A percentile compares a stretch with the other conserved stretches of the same genome.
Evolutionary conservation across 306 rosid genomes (phyloP).

Genomic region (Quercus bicolor): DNA sequence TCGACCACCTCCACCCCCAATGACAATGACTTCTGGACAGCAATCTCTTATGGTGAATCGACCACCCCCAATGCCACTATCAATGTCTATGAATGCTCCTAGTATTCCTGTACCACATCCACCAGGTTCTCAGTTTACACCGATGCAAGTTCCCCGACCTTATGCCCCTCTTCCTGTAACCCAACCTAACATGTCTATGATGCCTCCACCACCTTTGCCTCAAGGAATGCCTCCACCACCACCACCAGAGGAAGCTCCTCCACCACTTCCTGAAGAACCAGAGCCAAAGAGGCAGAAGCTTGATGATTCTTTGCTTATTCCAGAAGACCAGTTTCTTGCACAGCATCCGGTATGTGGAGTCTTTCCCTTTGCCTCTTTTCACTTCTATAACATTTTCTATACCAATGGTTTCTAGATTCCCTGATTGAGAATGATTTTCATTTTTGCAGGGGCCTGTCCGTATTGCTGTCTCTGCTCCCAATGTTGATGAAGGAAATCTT

Average conservation of each 20-base stretch:
- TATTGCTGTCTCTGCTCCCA: conserved; percentile 72
- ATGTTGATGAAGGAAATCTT: conserved; percentile 90
- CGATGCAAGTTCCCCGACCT: conserved; percentile 52
- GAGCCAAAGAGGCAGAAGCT: conserved; percentile 90
- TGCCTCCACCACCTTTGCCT: conserved; percentile 85
- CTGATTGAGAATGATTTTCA: conserved; percentile 12
- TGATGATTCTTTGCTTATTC: conserved; percentile 76
- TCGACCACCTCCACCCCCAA: conserved; percentile 63
- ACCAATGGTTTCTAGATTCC: not conserved
- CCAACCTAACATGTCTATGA: conserved; percentile 67
- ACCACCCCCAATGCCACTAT: conserved; percentile 59
- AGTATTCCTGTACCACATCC: conserved; percentile 72
- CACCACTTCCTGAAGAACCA: conserved; percentile 93
- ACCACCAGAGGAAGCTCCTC: conserved; percentile 96
- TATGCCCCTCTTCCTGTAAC: conserved; percentile 51
- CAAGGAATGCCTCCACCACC: conserved; percentile 87
- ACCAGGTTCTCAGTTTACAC: conserved; percentile 85
- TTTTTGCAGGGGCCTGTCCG: conserved; percentile 66
- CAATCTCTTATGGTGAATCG: conserved; percentile 53
- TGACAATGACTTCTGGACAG: conserved; percentile 63
- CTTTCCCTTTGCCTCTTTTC: conserved; percentile 3
- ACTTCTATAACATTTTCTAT: not conserved
- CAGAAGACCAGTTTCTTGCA: conserved; percentile 89
- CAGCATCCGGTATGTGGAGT: conserved; percentile 64
- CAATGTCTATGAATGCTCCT: conserved; percentile 52